A percentile compares a stretch with the other conserved stretches of the same genome.
phyloP scores from a whole-genome alignment of 164 flowering plant genomes.

The Amborella trichopoda region DNA sequence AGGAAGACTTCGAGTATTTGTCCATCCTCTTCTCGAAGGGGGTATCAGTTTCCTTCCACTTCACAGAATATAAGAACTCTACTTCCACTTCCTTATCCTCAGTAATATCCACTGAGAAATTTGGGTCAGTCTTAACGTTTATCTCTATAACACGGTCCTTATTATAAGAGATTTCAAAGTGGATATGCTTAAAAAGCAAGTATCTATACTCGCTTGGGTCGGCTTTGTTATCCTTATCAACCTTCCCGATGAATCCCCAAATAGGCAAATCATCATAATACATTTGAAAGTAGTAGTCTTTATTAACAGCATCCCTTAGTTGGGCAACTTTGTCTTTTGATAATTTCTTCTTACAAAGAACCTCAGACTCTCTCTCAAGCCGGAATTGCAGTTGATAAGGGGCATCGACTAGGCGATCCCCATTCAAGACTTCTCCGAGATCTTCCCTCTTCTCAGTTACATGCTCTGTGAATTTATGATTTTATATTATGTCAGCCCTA shows the following conservation, averaged over 20 bases:
- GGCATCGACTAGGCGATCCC: constrained; percentile 14
- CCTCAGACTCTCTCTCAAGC: constrained; percentile 8
- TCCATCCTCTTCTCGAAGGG: constrained; percentile 31
- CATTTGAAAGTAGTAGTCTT: constrained; percentile 23
- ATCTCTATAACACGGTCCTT: constrained; percentile 17
- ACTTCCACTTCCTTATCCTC: constrained; percentile 23
- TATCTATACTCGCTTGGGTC: constrained; percentile 14
- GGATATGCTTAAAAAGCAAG: constrained; percentile 14
- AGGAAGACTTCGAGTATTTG: constrained; percentile 19
- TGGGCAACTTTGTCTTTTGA: constrained; percentile 10
- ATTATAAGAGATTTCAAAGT: constrained; percentile 15
- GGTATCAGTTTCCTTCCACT: constrained; percentile 21
- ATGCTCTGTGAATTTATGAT: constrained; percentile 6
- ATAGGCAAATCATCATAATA: constrained; percentile 20
- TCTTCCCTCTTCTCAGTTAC: constrained; percentile 15
- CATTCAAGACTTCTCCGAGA: constrained; percentile 19
- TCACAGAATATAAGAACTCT: constrained; percentile 22
- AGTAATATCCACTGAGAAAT: constrained; percentile 15
- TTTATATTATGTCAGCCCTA: too few species aligned
- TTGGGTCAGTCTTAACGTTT: constrained; percentile 13
- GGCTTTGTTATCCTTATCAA: constrained; percentile 13
- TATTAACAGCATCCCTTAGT: constrained; percentile 10
- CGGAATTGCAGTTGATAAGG: constrained; percentile 14
- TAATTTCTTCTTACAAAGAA: constrained; percentile 12
- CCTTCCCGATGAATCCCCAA: constrained; percentile 22